phyloP scores from a whole-genome alignment of 2,329 filamentous ascomycete species.

The Fusarium sp. region DNA sequence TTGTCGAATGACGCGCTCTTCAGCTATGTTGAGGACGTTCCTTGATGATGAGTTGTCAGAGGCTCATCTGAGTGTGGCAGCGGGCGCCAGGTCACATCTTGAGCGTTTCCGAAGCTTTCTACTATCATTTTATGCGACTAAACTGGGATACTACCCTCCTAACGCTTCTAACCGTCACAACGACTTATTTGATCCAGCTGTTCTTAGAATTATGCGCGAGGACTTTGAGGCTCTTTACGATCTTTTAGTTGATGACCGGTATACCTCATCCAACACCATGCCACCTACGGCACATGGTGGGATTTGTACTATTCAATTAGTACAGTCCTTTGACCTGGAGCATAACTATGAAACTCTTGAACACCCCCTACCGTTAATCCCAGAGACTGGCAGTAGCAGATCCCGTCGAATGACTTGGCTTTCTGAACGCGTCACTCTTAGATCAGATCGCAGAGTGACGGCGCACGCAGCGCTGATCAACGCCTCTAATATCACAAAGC shows the following conservation, averaged over 20 bases:
- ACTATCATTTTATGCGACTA: conserved; percentile 73
- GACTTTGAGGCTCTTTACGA: conserved; percentile 81
- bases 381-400: conserved; percentile 56
- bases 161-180: conserved; percentile 54
- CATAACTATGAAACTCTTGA: conserved; percentile 71
- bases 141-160: conserved; percentile 80
- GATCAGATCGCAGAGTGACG: conserved; percentile 62
- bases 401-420: conserved; percentile 59
- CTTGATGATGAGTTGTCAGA: conserved; percentile 78
- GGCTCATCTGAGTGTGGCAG: conserved; percentile 72
- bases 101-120: conserved; percentile 80
- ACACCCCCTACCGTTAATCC: conserved; percentile 77
- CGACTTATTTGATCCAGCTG: conserved; percentile 66
- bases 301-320: conserved; percentile 76
- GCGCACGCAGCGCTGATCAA: conserved; percentile 66
- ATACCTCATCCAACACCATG: conserved; percentile 62
- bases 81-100: conserved; percentile 73
- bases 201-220: conserved; percentile 72
- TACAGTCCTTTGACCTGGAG: conserved; percentile 74
- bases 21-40: conserved; percentile 73
- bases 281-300: conserved; percentile 72
- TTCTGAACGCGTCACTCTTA: conserved; percentile 56
- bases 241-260: conserved; percentile 74
- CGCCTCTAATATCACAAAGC: conserved; percentile 61
- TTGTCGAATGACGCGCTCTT: conserved; percentile 68